A percentile compares a stretch with the other conserved stretches of the same genome.
Conservation (phyloP, 805 yeast species). For the Pichia occidentalis region DNA sequence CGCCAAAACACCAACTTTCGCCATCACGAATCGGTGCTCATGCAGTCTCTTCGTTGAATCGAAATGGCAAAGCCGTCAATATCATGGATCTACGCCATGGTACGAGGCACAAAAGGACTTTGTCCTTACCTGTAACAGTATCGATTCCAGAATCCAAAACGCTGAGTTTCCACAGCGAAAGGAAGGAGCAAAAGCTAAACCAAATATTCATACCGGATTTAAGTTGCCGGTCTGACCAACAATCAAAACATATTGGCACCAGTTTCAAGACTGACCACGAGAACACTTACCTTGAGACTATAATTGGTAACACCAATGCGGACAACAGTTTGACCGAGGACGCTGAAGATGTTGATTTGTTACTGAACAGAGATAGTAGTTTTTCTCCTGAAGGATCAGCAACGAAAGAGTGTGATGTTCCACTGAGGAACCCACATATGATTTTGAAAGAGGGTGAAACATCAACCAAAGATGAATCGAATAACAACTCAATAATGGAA, state of each 20-base stretch:
- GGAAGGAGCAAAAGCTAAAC: constrained; percentile 18
- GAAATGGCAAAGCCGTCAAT: constrained; percentile 22
- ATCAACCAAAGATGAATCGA: not conserved
- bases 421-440: too few species aligned
- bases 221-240: too few species aligned
- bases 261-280: too few species aligned
- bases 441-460: too few species aligned
- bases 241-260: too few species aligned
- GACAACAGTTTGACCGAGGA: too few species aligned
- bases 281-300: too few species aligned
- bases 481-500: not conserved
- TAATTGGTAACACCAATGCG: too few species aligned
- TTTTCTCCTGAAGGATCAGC: too few species aligned
- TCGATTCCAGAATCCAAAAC: constrained; percentile 29
- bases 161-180: constrained; percentile 22
- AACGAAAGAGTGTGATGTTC: too few species aligned
- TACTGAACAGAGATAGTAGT: too few species aligned
- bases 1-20: constrained; percentile 39
- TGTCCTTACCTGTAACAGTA: constrained; percentile 35
- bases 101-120: constrained; percentile 31
- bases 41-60: constrained; percentile 50
- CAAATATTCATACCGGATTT: constrained; percentile 16
- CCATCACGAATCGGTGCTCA: constrained; percentile 71
- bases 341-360: constrained; percentile 2
- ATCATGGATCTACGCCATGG: constrained; percentile 25